Evolutionary conservation across 2,329 filamentous ascomycete species (phyloP), one percentile per base, ranked within the genome.

Genomic region (Verruconis gallopava): DNA sequence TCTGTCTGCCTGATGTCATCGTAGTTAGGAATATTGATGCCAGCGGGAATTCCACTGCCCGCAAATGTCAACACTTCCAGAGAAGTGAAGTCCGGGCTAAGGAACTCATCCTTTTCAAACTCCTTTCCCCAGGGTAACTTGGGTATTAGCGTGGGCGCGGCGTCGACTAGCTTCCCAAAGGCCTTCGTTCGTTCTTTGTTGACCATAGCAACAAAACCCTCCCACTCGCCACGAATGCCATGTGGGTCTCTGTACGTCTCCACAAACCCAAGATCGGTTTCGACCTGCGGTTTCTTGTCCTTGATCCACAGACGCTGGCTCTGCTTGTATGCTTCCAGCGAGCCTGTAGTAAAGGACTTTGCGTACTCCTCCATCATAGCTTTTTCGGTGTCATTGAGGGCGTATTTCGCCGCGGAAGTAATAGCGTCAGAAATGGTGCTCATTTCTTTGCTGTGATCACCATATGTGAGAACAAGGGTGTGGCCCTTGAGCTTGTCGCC

Each of bases 41-140:
- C 73, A 12, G 72, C 73, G 15, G 74, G 75, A 37, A 79, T 75
- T 5, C 73, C 75, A 41, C 69, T 73, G 5, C 73, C 72, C 17
- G 74, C 72, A 51, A 95, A 95, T 1, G 81, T 85, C 46, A 95
- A 63, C 2, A 95, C 86, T 59, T 98, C 91, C 2, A 96, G 71
- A 6, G 83, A 91, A 0, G 91, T 96, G 56, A 98, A 98, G 59
- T 98, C 91, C 0, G 91, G 91, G 40, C 85, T 89, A 25, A 93
- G 64, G 62, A 98, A 98, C 55, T 82, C 86, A 66, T 95, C 88
- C 63, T 96, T 96, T 58, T 98, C 91, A 50, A 96, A 98, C 1
- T 85, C 82, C 37, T 75, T 73, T 25, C 70, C 67, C 91, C 91
- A 98, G 0, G 91, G 91, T 12, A 98, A 67, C 47, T 93, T 77